A percentile compares a stretch with the other conserved stretches of the same genome.
Conservation (phyloP, 2,329 filamentous ascomycete species). For the Colletotrichum salicis region DNA sequence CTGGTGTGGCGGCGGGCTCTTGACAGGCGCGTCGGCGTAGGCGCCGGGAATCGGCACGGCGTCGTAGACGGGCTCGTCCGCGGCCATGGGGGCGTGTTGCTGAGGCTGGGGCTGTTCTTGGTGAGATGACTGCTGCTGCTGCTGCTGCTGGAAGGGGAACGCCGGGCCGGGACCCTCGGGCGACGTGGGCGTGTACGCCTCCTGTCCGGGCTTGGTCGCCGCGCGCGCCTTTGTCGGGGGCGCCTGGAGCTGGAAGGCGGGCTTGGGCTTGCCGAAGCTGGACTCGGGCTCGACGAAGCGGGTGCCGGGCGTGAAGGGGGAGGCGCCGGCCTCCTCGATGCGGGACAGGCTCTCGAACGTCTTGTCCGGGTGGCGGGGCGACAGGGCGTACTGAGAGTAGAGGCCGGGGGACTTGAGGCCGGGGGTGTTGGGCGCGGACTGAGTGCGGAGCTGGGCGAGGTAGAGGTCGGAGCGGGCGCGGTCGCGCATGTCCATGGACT, state of each 20-base stretch:
- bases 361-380: constrained; percentile 52
- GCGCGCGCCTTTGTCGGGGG: constrained; percentile 82
- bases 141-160: constrained; percentile 51
- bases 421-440: constrained; percentile 95
- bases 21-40: constrained; percentile 70
- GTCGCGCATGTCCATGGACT: constrained; percentile 96
- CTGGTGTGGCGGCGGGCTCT: constrained; percentile 60
- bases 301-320: constrained; percentile 63
- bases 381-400: constrained; percentile 54
- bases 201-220: constrained; percentile 74
- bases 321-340: constrained; percentile 45
- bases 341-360: constrained; percentile 64
- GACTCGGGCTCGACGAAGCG: constrained; percentile 72
- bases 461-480: constrained; percentile 94
- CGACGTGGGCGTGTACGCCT: constrained; percentile 67
- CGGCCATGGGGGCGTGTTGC: constrained; percentile 75
- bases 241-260: constrained; percentile 85
- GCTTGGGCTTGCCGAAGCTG: constrained; percentile 61
- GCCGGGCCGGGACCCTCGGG: constrained; percentile 49
- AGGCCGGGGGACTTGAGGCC: constrained; percentile 77
- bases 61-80: constrained; percentile 86
- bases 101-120: constrained; percentile 55
- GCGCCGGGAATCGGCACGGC: constrained; percentile 89
- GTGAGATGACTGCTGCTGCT: constrained; percentile 63
- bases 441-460: constrained; percentile 83